A percentile compares a stretch with the other conserved stretches of the same genome.
phyloP scores from a whole-genome alignment of 2,329 filamentous ascomycete genomes.

The Colletotrichum agaves region DNA sequence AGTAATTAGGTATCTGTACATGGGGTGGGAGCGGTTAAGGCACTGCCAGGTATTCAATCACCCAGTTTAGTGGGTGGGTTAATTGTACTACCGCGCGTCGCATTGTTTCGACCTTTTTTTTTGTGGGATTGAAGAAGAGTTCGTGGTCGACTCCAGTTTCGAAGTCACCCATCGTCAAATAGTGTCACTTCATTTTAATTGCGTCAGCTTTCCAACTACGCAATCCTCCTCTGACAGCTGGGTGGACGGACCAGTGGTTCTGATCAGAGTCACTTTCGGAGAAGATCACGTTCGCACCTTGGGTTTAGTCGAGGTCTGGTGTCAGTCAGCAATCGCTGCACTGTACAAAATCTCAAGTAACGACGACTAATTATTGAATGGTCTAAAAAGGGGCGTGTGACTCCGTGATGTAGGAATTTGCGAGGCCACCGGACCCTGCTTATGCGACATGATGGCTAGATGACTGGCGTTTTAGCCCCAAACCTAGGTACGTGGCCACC shows the following conservation, averaged over 20 bases:
- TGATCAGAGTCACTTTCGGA: neutral
- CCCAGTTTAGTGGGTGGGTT: neutral
- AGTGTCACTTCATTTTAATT: too few species aligned
- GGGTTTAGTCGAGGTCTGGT: neutral
- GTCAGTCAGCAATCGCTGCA: too few species aligned
- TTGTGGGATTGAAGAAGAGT: too few species aligned
- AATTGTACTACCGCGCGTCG: too few species aligned
- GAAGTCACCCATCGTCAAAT: too few species aligned
- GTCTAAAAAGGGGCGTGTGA: neutral
- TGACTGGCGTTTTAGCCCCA: constrained; percentile 4
- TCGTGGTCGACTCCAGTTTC: too few species aligned
- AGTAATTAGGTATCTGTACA: too few species aligned
- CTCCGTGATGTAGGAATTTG: neutral
- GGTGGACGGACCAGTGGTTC: too few species aligned
- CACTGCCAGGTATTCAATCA: neutral
- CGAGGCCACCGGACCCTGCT: neutral
- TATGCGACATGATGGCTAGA: neutral
- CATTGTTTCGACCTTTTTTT: too few species aligned
- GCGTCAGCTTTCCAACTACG: too few species aligned
- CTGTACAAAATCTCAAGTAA: constrained; percentile 6
- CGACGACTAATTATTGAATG: neutral
- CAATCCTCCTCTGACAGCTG: too few species aligned
- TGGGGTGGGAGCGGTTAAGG: too few species aligned
- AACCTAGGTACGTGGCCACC: neutral
- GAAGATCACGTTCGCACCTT: neutral